Evolutionary conservation across 805 yeast species (phyloP), one percentile per base, ranked within the genome.

Genomic region (Saccharomycopsis microspora): DNA sequence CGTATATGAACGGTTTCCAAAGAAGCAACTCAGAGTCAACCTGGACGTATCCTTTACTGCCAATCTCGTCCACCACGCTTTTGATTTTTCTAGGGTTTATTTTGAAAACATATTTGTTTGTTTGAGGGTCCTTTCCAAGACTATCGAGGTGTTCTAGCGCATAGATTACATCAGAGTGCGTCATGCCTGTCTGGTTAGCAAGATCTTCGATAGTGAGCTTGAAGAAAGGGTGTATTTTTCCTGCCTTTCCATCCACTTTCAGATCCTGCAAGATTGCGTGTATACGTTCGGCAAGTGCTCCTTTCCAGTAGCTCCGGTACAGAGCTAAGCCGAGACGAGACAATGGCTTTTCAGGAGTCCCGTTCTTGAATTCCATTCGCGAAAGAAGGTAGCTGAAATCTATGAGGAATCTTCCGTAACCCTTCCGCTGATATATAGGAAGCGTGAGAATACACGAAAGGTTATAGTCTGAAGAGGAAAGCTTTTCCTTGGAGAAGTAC

Each of bases 281-380:
- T 27, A 83, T 63, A 41, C 67, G 69, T 39, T 64, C 70, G 6
- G 93, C 74, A 5, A 87, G 65, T 3, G 81, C 69, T 1, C 77
- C 65, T 55, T 75, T 81, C 97, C 97, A 93, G 62, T 84, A 90
- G 56, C 79, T 84, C 53, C 94, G 68, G 62, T 90, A 93, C 51
- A 96, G 84, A 32, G 84, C 63, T 44, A 88, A 65, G 0, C 98
- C 98, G 47, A 90, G 66, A 54, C 84, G 89, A 55, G 93, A 82
- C 49, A 90, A 69, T 0, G 98, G 98, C 59, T 89, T 90, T 58
- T 93, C 98, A 10, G 98, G 98, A 0, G 97, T 85, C 0, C 97
- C 98, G 48, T 74, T 73, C 53, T 80, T 82, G 56, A 74, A 78
- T 60, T 90, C 97, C 49, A 76, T 71, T 45, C 82, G 68, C 1